phyloP scores from a whole-genome alignment of 805 yeast genomes.

The Maudiozyma serrabonitensis region DNA sequence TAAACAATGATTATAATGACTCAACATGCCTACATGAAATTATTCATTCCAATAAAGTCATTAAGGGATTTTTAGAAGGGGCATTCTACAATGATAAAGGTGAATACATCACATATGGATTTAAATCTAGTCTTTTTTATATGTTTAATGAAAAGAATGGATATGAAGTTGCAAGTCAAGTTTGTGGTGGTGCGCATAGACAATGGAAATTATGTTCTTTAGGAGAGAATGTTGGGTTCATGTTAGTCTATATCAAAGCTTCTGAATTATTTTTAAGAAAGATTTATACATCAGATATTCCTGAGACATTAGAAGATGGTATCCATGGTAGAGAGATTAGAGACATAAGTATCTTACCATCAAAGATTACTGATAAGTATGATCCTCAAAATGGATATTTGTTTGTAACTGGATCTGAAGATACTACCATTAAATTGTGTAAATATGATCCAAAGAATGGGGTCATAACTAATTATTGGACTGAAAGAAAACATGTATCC shows the following conservation, averaged over 20 bases:
- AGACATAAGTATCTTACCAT: slow-evolving; percentile 47
- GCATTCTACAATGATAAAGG: slow-evolving; percentile 36
- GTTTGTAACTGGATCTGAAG: slow-evolving; percentile 79
- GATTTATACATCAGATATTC: slow-evolving; percentile 20
- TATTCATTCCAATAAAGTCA: slow-evolving; percentile 50
- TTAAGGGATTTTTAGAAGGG: slow-evolving; percentile 79
- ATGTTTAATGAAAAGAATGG: slow-evolving; percentile 76
- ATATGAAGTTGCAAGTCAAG: slow-evolving; percentile 54
- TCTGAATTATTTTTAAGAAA: slow-evolving; percentile 36
- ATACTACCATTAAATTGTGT: slow-evolving; percentile 64
- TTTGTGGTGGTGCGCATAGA: slow-evolving; percentile 90
- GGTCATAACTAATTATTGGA: slow-evolving; percentile 40
- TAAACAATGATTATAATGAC: background rate
- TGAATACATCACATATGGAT: slow-evolving; percentile 63
- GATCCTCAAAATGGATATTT: slow-evolving; percentile 25
- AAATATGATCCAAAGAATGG: slow-evolving; percentile 32
- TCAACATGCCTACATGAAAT: slow-evolving; percentile 11
- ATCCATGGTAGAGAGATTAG: slow-evolving; percentile 90
- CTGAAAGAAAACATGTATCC: slow-evolving; percentile 73
- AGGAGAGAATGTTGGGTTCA: slow-evolving; percentile 23
- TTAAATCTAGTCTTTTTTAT: slow-evolving; percentile 68
- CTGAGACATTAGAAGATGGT: slow-evolving; percentile 43
- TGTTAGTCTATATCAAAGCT: slow-evolving; percentile 52
- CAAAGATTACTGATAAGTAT: slow-evolving; percentile 20
- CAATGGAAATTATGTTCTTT: slow-evolving; percentile 51